These are phyloP conservation scores for Chlorencoelia australis DNA, from an alignment of 2,329 filamentous ascomycete species.

Conservation along the genomic window DNA sequence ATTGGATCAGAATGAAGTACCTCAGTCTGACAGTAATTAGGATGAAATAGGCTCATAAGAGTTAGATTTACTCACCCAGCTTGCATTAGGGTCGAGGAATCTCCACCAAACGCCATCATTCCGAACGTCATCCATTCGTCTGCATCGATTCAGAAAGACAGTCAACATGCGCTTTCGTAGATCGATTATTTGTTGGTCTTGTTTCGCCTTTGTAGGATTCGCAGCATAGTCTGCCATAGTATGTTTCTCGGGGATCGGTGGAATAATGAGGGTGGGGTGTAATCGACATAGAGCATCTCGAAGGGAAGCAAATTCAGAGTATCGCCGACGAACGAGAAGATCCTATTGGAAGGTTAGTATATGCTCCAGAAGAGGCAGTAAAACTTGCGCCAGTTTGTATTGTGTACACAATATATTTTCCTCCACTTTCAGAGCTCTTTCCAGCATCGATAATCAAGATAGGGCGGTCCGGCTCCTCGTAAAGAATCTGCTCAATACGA, in stretches of 20 bases:
- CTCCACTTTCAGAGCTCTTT: slow-evolving; percentile 86
- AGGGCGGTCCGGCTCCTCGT: slow-evolving; percentile 82
- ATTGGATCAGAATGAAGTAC: slow-evolving; percentile 90
- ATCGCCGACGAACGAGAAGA: slow-evolving; percentile 85
- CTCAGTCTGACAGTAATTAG: slow-evolving; percentile 58
- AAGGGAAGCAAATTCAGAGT: slow-evolving; percentile 92
- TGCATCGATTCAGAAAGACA: slow-evolving; percentile 89
- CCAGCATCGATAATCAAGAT: slow-evolving; percentile 92
- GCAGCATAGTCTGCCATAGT: slow-evolving; percentile 98
- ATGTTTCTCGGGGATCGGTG: slow-evolving; percentile 97
- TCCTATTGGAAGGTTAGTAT: slow-evolving; percentile 46
- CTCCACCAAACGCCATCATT: slow-evolving; percentile 96
- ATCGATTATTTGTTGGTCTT: slow-evolving; percentile 95
- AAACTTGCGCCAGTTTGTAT: slow-evolving; percentile 75
- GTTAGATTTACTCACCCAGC: slow-evolving; percentile 62
- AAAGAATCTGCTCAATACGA: slow-evolving; percentile 92
- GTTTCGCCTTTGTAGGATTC: slow-evolving; percentile 94
- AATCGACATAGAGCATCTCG: slow-evolving; percentile 80
- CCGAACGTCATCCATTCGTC: slow-evolving; percentile 82
- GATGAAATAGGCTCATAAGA: slow-evolving; percentile 1
- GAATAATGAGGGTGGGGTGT: slow-evolving; percentile 90
- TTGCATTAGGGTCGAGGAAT: slow-evolving; percentile 94
- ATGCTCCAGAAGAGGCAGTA: not conserved
- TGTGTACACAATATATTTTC: slow-evolving; percentile 93
- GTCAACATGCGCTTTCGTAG: slow-evolving; percentile 92